Evolutionary conservation across 352 stramenopile genomes (phyloP), one percentile per base, ranked within the genome.

Genomic region (Pythium monospermum): DNA sequence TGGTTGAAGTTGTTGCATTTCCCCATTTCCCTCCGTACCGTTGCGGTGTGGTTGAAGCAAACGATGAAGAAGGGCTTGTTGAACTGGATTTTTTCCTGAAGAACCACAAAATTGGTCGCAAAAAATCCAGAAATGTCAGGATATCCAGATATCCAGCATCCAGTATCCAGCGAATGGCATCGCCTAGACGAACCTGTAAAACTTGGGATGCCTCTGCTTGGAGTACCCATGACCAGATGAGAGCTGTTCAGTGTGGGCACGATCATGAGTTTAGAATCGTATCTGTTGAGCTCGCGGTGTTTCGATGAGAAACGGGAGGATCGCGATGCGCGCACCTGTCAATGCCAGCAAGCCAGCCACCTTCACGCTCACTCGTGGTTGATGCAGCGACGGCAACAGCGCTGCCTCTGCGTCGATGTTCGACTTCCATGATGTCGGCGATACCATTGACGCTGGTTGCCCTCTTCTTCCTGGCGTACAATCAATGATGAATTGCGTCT

Each of bases 61-160:
- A 83, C 69, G 36, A 83, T 73, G 66, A 83, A 79, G 45, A 76
- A 79, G 3, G 71, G 71, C 57, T 79, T 79, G 60, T 73, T 71
- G 52, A 78, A 78, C 39, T 59, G 39, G 15, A 62, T 40, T 18
- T 54, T 57, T 5, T 53, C 57, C 61, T 73, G 61, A 13, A 13
- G n/a, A n/a, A n/a, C n/a, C n/a, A n/a, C n/a, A n/a, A n/a, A n/a
- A n/a, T n/a, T n/a, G n/a, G n/a, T n/a, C n/a, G n/a, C n/a, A n/a
- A n/a, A n/a, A n/a, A n/a, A n/a, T n/a, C n/a, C n/a, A n/a, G n/a
- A n/a, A n/a, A n/a, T n/a, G n/a, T n/a, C n/a, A n/a, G n/a, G n/a
- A n/a, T n/a, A n/a, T n/a, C n/a, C n/a, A n/a, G n/a, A n/a, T n/a
- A n/a, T n/a, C n/a, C n/a, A n/a, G n/a, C n/a, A n/a, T n/a, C n/a